Conservation (phyloP, 345 rosid species). For the Gossypium australe region DNA sequence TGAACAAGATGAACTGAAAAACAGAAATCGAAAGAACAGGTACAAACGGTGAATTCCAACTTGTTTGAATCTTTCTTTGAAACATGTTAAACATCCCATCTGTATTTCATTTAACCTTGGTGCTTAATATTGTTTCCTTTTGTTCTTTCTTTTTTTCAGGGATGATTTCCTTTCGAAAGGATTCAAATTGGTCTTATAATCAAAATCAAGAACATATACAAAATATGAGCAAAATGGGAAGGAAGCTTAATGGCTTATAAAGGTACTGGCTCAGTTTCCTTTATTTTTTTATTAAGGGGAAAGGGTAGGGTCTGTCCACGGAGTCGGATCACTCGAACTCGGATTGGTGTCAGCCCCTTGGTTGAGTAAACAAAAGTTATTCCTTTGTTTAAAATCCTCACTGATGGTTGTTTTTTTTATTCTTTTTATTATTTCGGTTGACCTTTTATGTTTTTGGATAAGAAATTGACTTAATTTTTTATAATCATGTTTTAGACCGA, state of each 20-base stretch:
- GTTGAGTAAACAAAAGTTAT: neutral
- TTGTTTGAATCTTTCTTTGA: neutral
- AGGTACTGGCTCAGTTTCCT: neutral
- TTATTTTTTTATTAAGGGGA: neutral
- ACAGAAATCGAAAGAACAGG: slow-evolving; percentile 31
- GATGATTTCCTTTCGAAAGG: slow-evolving; percentile 59
- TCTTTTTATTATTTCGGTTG: neutral
- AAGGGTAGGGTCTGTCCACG: no score
- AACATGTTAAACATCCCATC: neutral
- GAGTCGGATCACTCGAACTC: no score
- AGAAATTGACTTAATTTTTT: neutral
- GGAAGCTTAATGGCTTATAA: slow-evolving; percentile 12
- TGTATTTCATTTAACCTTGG: neutral
- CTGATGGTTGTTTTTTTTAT: neutral
- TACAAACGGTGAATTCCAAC: slow-evolving; percentile 10
- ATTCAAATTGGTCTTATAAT: slow-evolving; percentile 50
- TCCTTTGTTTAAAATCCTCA: neutral
- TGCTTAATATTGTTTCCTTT: neutral
- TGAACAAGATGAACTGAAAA: slow-evolving; percentile 17
- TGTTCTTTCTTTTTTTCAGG: slow-evolving; percentile 21
- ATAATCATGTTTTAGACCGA: neutral
- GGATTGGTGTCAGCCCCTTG: no score
- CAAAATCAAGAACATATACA: neutral
- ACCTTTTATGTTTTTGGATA: neutral
- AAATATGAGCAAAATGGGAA: slow-evolving; percentile 1